phyloP scores from a whole-genome alignment of 768 basidiomycete species.

The Leccinum broughii region DNA sequence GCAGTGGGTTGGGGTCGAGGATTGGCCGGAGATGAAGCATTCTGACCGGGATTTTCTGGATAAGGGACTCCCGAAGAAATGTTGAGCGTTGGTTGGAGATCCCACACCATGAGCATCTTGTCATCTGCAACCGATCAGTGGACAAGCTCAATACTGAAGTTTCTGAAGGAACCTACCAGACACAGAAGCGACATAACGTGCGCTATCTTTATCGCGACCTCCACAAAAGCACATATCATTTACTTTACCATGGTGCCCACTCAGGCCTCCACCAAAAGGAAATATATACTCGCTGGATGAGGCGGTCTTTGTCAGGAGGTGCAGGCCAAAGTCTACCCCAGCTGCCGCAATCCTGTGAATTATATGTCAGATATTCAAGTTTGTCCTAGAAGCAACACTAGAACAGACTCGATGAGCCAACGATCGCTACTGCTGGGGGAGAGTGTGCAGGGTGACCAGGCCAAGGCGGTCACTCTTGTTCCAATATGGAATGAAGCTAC shows the following conservation, averaged over 20 bases:
- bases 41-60: slow-evolving; percentile 33
- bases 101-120: slow-evolving; percentile 86
- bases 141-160: background rate
- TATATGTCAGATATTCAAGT: slow-evolving; percentile 9
- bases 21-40: slow-evolving; percentile 30
- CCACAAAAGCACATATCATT: slow-evolving; percentile 83
- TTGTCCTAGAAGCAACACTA: slow-evolving; percentile 1
- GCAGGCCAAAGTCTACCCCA: slow-evolving; percentile 66
- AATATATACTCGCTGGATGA: slow-evolving; percentile 53
- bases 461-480: slow-evolving; percentile 66
- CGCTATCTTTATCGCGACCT: slow-evolving; percentile 64
- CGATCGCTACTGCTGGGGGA: slow-evolving; percentile 65
- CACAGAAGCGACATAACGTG: slow-evolving; percentile 77
- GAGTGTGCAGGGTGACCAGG: slow-evolving; percentile 71
- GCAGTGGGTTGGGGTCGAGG: slow-evolving; percentile 71
- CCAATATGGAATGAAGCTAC: slow-evolving; percentile 78
- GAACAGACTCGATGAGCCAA: slow-evolving; percentile 71
- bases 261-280: slow-evolving; percentile 76
- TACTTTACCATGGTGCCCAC: slow-evolving; percentile 76
- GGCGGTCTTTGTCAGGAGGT: slow-evolving; percentile 61
- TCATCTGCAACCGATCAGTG: slow-evolving; percentile 51
- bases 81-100: slow-evolving; percentile 61
- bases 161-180: slow-evolving; percentile 49
- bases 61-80: slow-evolving; percentile 39
- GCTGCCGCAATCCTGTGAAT: slow-evolving; percentile 64